These are phyloP conservation scores for Yamadazyma tumulicola DNA, from an alignment of 805 yeast species.

Conservation along the genomic window DNA sequence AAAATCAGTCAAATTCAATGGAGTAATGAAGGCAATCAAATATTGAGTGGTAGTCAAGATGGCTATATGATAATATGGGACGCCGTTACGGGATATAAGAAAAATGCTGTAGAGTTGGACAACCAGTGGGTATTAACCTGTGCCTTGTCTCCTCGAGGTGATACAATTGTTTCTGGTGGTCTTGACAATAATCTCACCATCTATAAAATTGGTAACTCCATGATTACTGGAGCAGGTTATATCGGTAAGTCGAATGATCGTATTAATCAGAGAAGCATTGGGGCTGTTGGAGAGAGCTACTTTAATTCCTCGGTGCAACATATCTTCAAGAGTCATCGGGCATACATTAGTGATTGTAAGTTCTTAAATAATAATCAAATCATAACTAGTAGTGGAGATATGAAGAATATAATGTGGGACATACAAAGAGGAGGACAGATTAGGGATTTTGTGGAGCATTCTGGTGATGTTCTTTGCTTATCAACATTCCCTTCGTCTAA, in stretches of 20 bases:
- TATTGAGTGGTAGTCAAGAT: conserved; percentile 80
- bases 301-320: conserved; percentile 35
- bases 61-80: conserved; percentile 87
- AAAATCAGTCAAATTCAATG: conserved; percentile 70
- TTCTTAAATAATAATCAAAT: conserved; percentile 57
- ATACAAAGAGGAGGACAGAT: conserved; percentile 52
- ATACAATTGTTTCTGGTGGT: conserved; percentile 75
- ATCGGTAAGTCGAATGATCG: not conserved
- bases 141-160: conserved; percentile 65
- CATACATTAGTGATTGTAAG: conserved; percentile 73
- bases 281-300: no score
- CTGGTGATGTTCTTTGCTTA: conserved; percentile 66
- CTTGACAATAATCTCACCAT: conserved; percentile 75
- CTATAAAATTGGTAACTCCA: conserved; percentile 38
- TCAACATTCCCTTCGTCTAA: conserved; percentile 17
- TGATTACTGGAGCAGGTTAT: no score
- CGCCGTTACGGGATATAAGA: conserved; percentile 64
- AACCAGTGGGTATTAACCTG: conserved; percentile 79
- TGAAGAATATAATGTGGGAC: conserved; percentile 81
- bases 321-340: conserved; percentile 74
- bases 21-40: conserved; percentile 56
- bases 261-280: conserved; percentile 1
- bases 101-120: conserved; percentile 66
- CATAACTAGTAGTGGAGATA: conserved; percentile 77
- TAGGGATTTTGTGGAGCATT: conserved; percentile 59